Evolutionary conservation across 257 asterid genomes (phyloP).

Genomic region (Solanum bulbocastanum): DNA sequence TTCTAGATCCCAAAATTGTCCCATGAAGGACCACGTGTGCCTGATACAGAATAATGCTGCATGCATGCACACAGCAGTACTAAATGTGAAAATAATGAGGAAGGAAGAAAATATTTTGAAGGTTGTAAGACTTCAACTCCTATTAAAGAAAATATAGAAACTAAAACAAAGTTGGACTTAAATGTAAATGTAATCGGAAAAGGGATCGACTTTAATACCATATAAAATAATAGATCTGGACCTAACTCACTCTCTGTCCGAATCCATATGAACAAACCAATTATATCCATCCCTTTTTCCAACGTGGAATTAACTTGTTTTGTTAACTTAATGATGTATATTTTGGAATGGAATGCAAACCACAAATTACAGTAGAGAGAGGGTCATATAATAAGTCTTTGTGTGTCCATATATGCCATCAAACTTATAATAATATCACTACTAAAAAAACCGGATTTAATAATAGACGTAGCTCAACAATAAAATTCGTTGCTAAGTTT

Average conservation of each 20-base stretch:
- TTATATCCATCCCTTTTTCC: no score
- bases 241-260: no score
- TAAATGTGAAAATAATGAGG: not conserved
- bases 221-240: not conserved
- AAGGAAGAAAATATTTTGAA: not conserved
- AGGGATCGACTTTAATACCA: no score
- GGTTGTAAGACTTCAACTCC: not conserved
- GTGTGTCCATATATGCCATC: not conserved
- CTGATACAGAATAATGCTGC: not conserved
- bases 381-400: not conserved
- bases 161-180: not conserved
- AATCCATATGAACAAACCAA: no score
- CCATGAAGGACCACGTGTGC: not conserved
- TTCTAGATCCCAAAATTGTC: not conserved
- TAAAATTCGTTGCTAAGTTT: no score
- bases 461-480: not conserved
- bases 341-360: not conserved
- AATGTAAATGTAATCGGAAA: not conserved
- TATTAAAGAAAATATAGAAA: not conserved
- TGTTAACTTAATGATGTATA: not conserved
- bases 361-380: not conserved
- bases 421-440: not conserved
- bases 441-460: no score
- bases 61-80: not conserved
- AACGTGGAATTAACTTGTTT: not conserved